These are phyloP conservation scores for Yamadazyma atlantica DNA, from an alignment of 1,139 yeast genomes.

Conservation along the genomic window DNA sequence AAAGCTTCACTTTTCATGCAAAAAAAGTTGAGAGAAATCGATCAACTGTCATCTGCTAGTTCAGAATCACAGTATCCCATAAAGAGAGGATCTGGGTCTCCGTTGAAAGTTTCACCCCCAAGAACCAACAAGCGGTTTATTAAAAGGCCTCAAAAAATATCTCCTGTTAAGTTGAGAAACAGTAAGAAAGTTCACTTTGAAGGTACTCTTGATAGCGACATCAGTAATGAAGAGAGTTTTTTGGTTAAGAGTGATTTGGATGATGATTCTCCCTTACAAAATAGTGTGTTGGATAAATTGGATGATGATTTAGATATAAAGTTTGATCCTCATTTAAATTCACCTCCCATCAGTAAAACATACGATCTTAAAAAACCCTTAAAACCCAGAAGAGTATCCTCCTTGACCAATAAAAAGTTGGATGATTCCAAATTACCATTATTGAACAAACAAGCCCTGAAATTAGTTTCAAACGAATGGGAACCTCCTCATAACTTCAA, in stretches of 20 bases:
- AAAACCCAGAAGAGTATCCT: conserved; percentile 12
- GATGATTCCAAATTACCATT: conserved; percentile 25
- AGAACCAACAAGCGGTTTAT: conserved; percentile 13
- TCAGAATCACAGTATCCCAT: background rate
- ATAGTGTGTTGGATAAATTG: conserved; percentile 17
- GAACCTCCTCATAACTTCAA: conserved; percentile 4
- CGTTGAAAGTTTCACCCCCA: conserved; percentile 30
- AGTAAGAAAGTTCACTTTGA: conserved; percentile 33
- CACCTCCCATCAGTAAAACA: conserved; percentile 26
- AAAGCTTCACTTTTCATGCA: conserved; percentile 31
- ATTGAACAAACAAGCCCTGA: conserved; percentile 35
- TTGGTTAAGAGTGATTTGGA: conserved; percentile 24
- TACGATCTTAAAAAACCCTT: conserved; percentile 5
- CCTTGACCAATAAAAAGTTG: conserved; percentile 20
- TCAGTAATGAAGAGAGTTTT: conserved; percentile 23
- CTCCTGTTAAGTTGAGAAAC: conserved; percentile 11
- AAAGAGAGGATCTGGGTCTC: conserved; percentile 18
- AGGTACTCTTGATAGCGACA: conserved; percentile 23
- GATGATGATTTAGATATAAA: conserved; percentile 31
- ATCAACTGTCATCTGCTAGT: too few relatives aligned
- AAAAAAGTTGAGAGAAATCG: conserved; percentile 19
- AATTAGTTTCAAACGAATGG: conserved; percentile 8
- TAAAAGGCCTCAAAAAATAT: conserved; percentile 19
- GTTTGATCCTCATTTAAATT: conserved; percentile 30
- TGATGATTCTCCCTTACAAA: conserved; percentile 29